Conservation (phyloP, 2,329 filamentous ascomycete species). For the Polytolypa hystricis region DNA sequence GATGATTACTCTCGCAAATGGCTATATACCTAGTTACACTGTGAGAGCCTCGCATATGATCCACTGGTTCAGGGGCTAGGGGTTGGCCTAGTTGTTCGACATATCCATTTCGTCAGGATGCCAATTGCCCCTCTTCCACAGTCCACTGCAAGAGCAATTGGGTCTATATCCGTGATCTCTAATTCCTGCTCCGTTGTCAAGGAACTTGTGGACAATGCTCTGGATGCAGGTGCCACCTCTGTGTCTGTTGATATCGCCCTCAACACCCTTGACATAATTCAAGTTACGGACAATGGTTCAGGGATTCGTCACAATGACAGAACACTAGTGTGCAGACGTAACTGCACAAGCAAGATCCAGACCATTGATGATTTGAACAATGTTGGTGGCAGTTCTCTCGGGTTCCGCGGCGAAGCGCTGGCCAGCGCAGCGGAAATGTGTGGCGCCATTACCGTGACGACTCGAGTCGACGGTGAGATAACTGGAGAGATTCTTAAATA, state of each 20-base stretch:
- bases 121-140: constrained; percentile 35
- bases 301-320: constrained; percentile 49
- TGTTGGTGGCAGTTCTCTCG: constrained; percentile 46
- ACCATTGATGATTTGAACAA: constrained; percentile 44
- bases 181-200: constrained; percentile 49
- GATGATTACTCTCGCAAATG: too few relatives aligned
- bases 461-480: constrained; percentile 46
- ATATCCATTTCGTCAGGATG: too few relatives aligned
- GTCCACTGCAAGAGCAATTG: constrained; percentile 39
- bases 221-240: constrained; percentile 50
- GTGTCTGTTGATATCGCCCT: constrained; percentile 47
- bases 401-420: constrained; percentile 55
- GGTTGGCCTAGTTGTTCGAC: too few relatives aligned
- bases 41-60: too few relatives aligned
- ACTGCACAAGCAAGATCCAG: constrained; percentile 55
- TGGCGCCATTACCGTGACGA: constrained; percentile 41
- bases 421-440: constrained; percentile 51
- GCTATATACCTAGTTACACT: too few relatives aligned
- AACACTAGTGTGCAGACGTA: constrained; percentile 42
- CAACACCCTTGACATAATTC: constrained; percentile 51
- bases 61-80: too few relatives aligned
- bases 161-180: constrained; percentile 46
- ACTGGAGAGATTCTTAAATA: constrained; percentile 44
- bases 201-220: constrained; percentile 56
- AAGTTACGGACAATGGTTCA: constrained; percentile 53